These are phyloP conservation scores for Penicillium crystallinum DNA, from an alignment of 495 filamentous ascomycete species.

Conservation along the genomic window DNA sequence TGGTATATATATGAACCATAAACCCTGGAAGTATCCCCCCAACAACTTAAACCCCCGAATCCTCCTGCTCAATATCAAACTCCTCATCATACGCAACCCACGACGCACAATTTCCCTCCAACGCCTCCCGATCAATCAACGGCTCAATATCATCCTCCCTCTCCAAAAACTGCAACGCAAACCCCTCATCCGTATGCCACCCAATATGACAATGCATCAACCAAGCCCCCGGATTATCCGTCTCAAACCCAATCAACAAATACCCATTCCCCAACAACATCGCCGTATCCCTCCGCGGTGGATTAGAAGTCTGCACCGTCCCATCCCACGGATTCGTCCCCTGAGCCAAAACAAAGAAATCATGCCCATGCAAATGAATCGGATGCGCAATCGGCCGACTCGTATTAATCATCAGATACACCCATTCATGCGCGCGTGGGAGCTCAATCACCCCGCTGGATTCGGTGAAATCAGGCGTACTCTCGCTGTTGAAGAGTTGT, in stretches of 20 bases:
- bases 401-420: conserved; percentile 44
- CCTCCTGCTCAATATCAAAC: conserved; percentile 5
- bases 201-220: conserved; percentile 46
- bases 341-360: conserved; percentile 25
- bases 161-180: conserved; percentile 41
- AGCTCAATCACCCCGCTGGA: conserved; percentile 16
- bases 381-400: conserved; percentile 15
- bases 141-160: conserved; percentile 33
- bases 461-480: conserved; percentile 1
- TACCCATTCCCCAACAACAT: conserved; percentile 34
- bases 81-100: conserved; percentile 3
- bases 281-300: conserved; percentile 41
- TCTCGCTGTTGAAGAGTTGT: conserved; percentile 15
- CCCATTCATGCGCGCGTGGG: conserved; percentile 55
- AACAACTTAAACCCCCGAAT: conserved; percentile 1
- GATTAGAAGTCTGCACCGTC: not conserved
- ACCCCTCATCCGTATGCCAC: conserved; percentile 33
- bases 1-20: not conserved
- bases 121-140: conserved; percentile 16
- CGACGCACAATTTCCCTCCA: conserved; percentile 3
- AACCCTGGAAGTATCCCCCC: not conserved
- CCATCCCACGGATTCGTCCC: conserved; percentile 7
- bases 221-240: conserved; percentile 44
- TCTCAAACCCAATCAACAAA: conserved; percentile 50
- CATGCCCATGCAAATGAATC: conserved; percentile 25